Base-by-base conservation (phyloP, 108 stramenopile species). In the Halocafeteria seosinensis region DNA sequence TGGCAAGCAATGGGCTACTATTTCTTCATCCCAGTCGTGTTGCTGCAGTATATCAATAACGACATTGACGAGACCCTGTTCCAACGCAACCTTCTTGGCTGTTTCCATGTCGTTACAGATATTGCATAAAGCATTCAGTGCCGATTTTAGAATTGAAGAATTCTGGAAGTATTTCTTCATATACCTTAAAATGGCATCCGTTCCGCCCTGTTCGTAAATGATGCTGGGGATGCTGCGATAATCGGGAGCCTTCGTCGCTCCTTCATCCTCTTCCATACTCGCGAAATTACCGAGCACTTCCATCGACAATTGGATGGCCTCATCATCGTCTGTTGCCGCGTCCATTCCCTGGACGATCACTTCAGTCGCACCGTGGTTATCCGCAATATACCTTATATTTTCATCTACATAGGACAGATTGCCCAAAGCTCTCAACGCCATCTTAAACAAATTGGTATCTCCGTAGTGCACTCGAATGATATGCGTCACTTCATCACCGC, bases 21-120 rank as follows among this genome's bases (percentile, higher is more conserved):
- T 58, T 9, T 67, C 66, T 29, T 34, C 61, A 60, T 67, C 66
- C 66, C 66, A 67, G 29, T 67, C 66, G 37, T 28, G 55, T 60
- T 61, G 28, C 0, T 26, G 5, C 25, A 63, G 17, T 21, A 28
- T 23, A 30, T 59, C 59, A 23, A 67, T 31, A 30, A 67, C 62
- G 50, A 26, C 29, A 13, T 29, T 31, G 28, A 36, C 34, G 32
- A 67, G 28, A 34, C 34, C 61, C 66, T 60, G 65, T 29, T 67
- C 17, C 57, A 5, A 13, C 0, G 32, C 59, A 13, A 67, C 38
- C 59, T 38, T 35, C 32, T 35, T 32, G 12, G 52, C 21, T 24
- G 52, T 34, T 32, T 28, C 63, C 13, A 63, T 11, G 36, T 55
- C 63, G 1, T 30, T 33, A 29, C 63, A 59, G 6, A 67, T 13